These are phyloP conservation scores for Starmerella ratchasimensis DNA, from an alignment of 805 yeast species.

Conservation along the genomic window DNA sequence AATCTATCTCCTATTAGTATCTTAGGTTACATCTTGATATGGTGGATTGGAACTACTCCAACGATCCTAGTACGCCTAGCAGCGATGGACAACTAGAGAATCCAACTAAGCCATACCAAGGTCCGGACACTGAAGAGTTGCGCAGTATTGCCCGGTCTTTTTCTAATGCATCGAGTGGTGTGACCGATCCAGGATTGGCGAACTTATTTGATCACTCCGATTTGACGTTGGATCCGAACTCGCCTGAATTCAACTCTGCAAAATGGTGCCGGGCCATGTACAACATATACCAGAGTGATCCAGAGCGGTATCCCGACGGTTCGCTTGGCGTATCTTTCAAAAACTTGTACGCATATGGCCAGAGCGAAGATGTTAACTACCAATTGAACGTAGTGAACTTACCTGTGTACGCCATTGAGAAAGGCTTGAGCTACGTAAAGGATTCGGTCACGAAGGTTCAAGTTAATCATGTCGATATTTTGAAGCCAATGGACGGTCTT, in stretches of 20 bases:
- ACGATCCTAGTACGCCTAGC: not conserved
- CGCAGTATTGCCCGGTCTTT: conserved; percentile 8
- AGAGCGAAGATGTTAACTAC: conserved; percentile 46
- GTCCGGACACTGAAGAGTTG: conserved; percentile 10
- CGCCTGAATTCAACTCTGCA: conserved; percentile 40
- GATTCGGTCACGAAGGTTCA: not conserved
- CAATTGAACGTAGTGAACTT: conserved; percentile 45
- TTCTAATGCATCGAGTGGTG: conserved; percentile 1
- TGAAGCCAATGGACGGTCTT: conserved; percentile 26
- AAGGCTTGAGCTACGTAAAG: conserved; percentile 14
- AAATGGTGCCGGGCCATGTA: conserved; percentile 54
- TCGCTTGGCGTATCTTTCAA: conserved; percentile 51
- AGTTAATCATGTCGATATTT: conserved; percentile 14
- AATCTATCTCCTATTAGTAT: too few species aligned
- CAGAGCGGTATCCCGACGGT: conserved; percentile 44
- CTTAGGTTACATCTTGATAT: too few species aligned
- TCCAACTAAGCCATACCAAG: conserved; percentile 3
- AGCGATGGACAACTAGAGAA: not conserved
- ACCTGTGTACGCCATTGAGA: conserved; percentile 22
- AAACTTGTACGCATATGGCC: conserved; percentile 51
- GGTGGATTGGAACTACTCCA: too few species aligned
- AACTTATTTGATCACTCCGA: conserved; percentile 22
- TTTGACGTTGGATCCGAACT: conserved; percentile 44
- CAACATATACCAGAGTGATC: conserved; percentile 38
- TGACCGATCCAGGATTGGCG: not conserved